These are phyloP conservation scores for Neoascochyta sp. DNA, from an alignment of 2,329 filamentous ascomycete genomes.

Conservation along the genomic window DNA sequence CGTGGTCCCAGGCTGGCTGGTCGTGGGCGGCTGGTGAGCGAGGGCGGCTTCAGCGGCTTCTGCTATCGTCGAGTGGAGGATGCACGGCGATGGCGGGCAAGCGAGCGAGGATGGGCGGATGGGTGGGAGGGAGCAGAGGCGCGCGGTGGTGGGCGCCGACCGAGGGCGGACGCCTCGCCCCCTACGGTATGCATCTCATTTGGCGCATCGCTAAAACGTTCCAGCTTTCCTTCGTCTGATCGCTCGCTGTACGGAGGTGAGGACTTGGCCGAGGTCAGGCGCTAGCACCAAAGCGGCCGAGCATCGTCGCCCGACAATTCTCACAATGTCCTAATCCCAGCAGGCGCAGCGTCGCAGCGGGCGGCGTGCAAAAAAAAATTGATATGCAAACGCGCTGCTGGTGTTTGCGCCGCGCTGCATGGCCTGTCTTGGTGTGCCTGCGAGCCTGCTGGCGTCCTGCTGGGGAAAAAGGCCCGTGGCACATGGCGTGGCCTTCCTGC, in stretches of 20 bases:
- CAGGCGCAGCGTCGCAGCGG: neutral
- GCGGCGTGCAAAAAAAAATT: neutral
- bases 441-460: constrained; percentile 4
- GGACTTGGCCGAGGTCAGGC: neutral
- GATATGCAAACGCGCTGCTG: neutral
- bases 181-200: constrained; percentile 6
- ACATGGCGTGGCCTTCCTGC: constrained; percentile 6
- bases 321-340: too few species aligned
- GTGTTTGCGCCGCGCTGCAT: constrained; percentile 1
- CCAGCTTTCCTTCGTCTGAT: constrained; percentile 5
- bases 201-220: constrained; percentile 6
- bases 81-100: constrained; percentile 5
- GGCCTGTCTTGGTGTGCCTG: too few species aligned
- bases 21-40: constrained; percentile 4
- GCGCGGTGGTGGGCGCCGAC: constrained; percentile 6
- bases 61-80: constrained; percentile 6
- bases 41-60: constrained; percentile 1
- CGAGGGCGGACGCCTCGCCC: constrained; percentile 4
- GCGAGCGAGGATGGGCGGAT: constrained; percentile 2
- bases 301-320: constrained; percentile 1
- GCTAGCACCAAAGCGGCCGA: constrained; percentile 3
- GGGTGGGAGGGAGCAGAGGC: constrained; percentile 3
- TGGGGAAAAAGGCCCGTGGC: constrained; percentile 8
- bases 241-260: constrained; percentile 3
- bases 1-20: constrained; percentile 9